Evolutionary conservation across 441 rosid species (phyloP).

Genomic region (Bruguiera hainesii): DNA sequence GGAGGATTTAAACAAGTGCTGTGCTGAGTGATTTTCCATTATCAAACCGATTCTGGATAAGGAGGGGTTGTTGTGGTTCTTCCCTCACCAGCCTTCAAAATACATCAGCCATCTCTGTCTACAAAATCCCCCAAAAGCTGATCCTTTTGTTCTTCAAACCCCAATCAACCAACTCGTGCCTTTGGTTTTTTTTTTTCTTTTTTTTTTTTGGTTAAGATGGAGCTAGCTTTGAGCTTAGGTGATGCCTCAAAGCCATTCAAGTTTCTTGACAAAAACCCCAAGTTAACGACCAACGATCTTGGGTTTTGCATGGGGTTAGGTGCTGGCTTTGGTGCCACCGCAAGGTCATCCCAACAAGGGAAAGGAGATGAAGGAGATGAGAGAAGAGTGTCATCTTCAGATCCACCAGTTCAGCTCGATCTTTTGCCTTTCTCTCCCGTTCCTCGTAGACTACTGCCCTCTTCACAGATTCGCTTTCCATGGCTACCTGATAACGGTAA

Average conservation of each 20-base stretch:
- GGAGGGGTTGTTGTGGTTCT: no score
- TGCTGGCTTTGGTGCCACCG: slow-evolving; percentile 5
- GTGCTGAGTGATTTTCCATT: no score
- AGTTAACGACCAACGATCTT: slow-evolving; percentile 30
- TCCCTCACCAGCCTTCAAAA: no score
- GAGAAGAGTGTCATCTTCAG: slow-evolving; percentile 25
- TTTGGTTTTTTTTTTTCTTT: background rate
- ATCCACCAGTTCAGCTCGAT: slow-evolving; percentile 53
- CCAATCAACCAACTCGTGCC: background rate
- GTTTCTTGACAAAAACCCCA: slow-evolving; percentile 41
- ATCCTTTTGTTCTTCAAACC: no score
- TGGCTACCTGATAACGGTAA: slow-evolving; percentile 47
- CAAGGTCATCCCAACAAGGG: slow-evolving; percentile 21
- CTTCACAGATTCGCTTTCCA: slow-evolving; percentile 45
- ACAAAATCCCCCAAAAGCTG: no score
- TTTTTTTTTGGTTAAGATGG: slow-evolving; percentile 30
- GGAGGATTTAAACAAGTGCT: no score
- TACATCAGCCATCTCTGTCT: no score
- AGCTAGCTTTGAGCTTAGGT: slow-evolving; percentile 67
- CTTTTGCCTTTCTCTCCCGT: slow-evolving; percentile 58
- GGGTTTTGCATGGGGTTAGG: slow-evolving; percentile 55
- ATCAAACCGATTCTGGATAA: no score
- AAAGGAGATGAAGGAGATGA: slow-evolving; percentile 13
- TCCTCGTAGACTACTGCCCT: slow-evolving; percentile 32
- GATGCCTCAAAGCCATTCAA: slow-evolving; percentile 47